Base-by-base conservation (phyloP, 106 monocot species). In the Allium cepa region DNA sequence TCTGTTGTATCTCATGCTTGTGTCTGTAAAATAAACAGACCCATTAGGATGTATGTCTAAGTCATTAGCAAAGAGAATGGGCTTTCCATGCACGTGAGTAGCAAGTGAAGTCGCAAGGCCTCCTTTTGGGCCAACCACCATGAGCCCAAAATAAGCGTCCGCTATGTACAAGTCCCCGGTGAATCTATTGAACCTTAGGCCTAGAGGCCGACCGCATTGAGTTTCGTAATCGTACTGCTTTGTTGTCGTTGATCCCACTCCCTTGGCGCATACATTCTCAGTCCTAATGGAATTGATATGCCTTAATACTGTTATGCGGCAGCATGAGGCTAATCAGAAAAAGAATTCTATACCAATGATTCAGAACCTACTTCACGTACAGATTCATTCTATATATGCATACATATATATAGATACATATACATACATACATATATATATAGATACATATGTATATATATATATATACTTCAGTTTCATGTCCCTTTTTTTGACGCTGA, bases 21-120 rank as follows among this genome's bases (percentile, higher is more conserved):
- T 86, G 48, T 95, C 95, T 1, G 95, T 91, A 85, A 95, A 95
- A 75, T 85, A 95, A 17, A 95, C 27, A 7, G 91, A 95, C 8
- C 95, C 95, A 47, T 95, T 95, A 7, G 26, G 55, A 59, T 95
- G 95, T 55, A 95, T 62, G 63, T 95, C 95, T 55, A 95, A 71
- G 75, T 91, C 95, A 47, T 95, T 91, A 11, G 91, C 91, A 55
- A 96, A 96, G 49, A 81, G 73, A 45, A 96, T 88, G 27, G 83
- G 88, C 61, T 47, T 80, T 17, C 91, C 96, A 7, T 84, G 49
- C 6, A 51, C 88, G 14, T 76, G 77, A 15, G 75, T 81, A 15
- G 91, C 71, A 7, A 91, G 59, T 15, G 88, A 76, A 6, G 74
- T 76, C 3, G 95, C 91, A 7, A 86, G 26, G n/a, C 95, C 91